Evolutionary conservation across 352 stramenopile species (phyloP).

Genomic region (Elongisporangium anandrum): DNA sequence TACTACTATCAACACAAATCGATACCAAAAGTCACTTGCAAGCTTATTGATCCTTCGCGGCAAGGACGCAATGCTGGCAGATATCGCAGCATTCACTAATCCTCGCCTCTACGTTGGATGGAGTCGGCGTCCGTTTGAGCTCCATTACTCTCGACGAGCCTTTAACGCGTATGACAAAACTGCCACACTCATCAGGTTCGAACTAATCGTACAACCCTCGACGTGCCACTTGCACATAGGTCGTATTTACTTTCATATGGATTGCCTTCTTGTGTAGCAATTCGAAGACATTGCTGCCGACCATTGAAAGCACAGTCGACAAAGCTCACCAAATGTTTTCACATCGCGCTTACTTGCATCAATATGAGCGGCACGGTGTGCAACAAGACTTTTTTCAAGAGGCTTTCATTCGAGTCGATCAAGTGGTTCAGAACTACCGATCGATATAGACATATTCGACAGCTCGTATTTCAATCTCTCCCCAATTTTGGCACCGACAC

Average conservation of each 20-base stretch:
- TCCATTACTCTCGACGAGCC: slow-evolving; percentile 15
- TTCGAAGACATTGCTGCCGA: slow-evolving; percentile 54
- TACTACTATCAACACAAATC: slow-evolving; percentile 24
- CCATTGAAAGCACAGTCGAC: slow-evolving; percentile 38
- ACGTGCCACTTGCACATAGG: neutral
- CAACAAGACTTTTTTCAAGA: slow-evolving; percentile 60
- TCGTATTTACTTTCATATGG: neutral
- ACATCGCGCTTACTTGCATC: slow-evolving; percentile 54
- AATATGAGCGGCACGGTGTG: slow-evolving; percentile 53
- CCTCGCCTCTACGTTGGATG: slow-evolving; percentile 41
- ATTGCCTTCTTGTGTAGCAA: slow-evolving; percentile 30
- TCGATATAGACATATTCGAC: slow-evolving; percentile 9
- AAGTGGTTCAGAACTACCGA: slow-evolving; percentile 65
- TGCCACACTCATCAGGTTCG: slow-evolving; percentile 45
- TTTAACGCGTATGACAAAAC: slow-evolving; percentile 74
- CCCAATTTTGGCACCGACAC: neutral
- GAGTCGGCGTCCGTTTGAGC: slow-evolving; percentile 28
- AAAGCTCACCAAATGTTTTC: slow-evolving; percentile 70
- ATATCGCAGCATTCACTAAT: slow-evolving; percentile 33
- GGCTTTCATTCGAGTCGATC: slow-evolving; percentile 63
- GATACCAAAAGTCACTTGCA: slow-evolving; percentile 20
- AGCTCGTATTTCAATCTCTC: neutral
- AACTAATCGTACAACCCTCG: neutral
- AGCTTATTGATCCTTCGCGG: slow-evolving; percentile 52
- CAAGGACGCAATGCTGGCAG: slow-evolving; percentile 11